These are phyloP conservation scores for Polyporus tsugae DNA, from an alignment of 1,284 basidiomycete species.

Conservation along the genomic window DNA sequence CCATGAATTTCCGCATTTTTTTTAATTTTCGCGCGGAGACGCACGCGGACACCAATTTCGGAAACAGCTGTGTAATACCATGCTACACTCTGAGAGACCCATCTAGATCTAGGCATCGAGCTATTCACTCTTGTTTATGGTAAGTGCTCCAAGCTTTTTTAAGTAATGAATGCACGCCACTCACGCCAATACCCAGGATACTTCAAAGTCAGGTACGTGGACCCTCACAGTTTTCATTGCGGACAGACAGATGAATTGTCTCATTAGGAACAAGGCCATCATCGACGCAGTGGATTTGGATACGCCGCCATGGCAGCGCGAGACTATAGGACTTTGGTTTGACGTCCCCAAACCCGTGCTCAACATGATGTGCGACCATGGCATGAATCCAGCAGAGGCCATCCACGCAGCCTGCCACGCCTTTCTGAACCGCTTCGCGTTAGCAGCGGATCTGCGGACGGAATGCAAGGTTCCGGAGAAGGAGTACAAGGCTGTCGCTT, in stretches of 20 bases:
- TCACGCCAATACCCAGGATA: slow-evolving; percentile 38
- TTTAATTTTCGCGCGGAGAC: too few species aligned
- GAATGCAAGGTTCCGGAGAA: slow-evolving; percentile 88
- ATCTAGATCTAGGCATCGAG: slow-evolving; percentile 70
- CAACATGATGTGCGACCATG: slow-evolving; percentile 62
- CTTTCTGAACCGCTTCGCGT: slow-evolving; percentile 79
- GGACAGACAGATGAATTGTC: neutral
- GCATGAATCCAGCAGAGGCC: slow-evolving; percentile 75
- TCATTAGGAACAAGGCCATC: slow-evolving; percentile 64
- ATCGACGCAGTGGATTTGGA: slow-evolving; percentile 85
- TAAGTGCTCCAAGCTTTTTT: slow-evolving; percentile 45
- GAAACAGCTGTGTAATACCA: too few species aligned
- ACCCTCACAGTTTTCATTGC: neutral
- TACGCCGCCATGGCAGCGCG: slow-evolving; percentile 80
- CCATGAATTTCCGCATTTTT: too few species aligned
- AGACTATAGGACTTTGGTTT: slow-evolving; percentile 86
- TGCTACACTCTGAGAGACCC: neutral
- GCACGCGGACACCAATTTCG: too few species aligned
- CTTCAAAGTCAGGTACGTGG: slow-evolving; percentile 62
- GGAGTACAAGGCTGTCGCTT: slow-evolving; percentile 70
- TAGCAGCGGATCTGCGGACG: slow-evolving; percentile 79
- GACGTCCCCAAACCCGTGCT: slow-evolving; percentile 73
- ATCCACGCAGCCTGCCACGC: slow-evolving; percentile 91
- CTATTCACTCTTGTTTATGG: slow-evolving; percentile 82
- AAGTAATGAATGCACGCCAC: slow-evolving; percentile 24